Evolutionary conservation across 306 rosid species (phyloP).

Genomic region (Delonix regia): DNA sequence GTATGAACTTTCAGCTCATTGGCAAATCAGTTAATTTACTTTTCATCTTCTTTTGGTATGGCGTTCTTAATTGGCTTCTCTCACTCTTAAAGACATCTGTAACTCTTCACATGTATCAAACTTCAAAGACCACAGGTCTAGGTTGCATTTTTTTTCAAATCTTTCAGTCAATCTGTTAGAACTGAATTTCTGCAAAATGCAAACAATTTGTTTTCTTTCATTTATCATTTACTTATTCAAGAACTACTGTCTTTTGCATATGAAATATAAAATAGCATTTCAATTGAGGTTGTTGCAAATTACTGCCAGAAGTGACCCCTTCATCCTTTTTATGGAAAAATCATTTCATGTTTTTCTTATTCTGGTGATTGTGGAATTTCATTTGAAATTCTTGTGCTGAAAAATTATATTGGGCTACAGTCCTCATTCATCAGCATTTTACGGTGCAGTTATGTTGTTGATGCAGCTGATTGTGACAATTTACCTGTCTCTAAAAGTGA

Average conservation of each 20-base stretch:
- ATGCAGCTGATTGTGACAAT: constrained; percentile 66
- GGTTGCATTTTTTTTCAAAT: background rate
- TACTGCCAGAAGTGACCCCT: background rate
- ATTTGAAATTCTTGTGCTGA: background rate
- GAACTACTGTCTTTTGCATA: background rate
- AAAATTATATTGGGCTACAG: background rate
- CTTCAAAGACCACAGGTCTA: background rate
- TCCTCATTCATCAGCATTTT: constrained; percentile 20
- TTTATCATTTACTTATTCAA: background rate
- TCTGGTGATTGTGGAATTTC: background rate
- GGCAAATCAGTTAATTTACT: background rate
- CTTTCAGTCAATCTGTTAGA: background rate
- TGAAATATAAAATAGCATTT: background rate
- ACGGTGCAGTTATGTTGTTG: constrained; percentile 65
- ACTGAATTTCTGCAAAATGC: background rate
- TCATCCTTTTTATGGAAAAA: background rate
- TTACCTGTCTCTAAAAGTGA: constrained; percentile 57
- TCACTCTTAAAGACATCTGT: background rate
- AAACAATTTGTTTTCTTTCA: background rate
- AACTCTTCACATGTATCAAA: background rate
- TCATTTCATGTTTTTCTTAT: background rate
- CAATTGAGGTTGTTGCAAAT: background rate
- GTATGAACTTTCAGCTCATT: background rate
- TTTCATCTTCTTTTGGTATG: background rate
- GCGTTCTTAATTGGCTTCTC: background rate